phyloP scores from a whole-genome alignment of 2,329 filamentous ascomycete species.

The Sporothrix brasiliensis region DNA sequence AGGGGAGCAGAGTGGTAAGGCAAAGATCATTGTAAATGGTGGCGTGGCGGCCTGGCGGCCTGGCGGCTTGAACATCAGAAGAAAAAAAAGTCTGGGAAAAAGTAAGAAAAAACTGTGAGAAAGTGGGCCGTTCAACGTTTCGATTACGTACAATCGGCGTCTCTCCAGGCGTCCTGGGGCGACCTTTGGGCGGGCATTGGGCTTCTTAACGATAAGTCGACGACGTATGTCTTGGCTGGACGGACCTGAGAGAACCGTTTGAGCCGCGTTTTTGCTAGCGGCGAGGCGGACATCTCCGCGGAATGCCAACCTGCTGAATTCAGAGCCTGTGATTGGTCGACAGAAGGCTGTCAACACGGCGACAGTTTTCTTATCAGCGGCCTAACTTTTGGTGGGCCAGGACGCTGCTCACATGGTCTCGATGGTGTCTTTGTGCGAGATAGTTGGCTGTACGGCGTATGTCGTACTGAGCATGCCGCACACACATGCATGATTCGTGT shows the following conservation, averaged over 20 bases:
- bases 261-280: conserved; percentile 14
- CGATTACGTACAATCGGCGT: conserved; percentile 31
- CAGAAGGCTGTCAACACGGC: conserved; percentile 23
- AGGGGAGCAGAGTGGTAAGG: not conserved
- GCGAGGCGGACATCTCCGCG: conserved; percentile 15
- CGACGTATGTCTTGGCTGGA: not conserved
- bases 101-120: not conserved
- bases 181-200: not conserved
- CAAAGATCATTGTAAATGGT: not conserved
- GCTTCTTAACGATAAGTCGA: too few species aligned
- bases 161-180: not conserved
- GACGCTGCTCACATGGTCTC: not conserved
- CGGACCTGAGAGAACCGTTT: not conserved
- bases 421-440: not conserved
- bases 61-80: not conserved
- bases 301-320: not conserved
- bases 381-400: not conserved
- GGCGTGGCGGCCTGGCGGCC: conserved; percentile 27
- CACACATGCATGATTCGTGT: too few species aligned
- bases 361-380: conserved; percentile 17
- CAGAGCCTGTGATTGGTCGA: conserved; percentile 1
- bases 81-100: not conserved
- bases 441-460: not conserved
- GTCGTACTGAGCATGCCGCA: too few species aligned
- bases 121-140: conserved; percentile 25